phyloP scores from a whole-genome alignment of 1,139 yeast genomes.

The Taiozyma sp. region DNA sequence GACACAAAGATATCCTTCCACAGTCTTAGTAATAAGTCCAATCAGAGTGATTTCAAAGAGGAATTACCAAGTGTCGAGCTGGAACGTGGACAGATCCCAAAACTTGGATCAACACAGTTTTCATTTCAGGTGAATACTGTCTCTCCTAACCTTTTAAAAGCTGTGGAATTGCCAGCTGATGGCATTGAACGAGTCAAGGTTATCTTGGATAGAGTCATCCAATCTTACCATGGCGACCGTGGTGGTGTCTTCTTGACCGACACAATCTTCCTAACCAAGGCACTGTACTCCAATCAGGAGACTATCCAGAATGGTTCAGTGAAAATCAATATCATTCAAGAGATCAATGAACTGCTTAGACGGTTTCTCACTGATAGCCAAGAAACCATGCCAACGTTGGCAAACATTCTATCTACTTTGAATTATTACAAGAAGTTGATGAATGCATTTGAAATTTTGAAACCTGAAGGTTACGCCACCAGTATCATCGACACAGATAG shows the following conservation, averaged over 20 bases:
- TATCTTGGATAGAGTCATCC: conserved; percentile 7
- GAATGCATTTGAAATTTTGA: conserved; percentile 13
- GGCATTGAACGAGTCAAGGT: conserved; percentile 4
- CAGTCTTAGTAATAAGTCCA: neutral
- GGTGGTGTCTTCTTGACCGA: conserved; percentile 7
- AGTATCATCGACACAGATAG: neutral
- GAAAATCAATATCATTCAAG: conserved; percentile 14
- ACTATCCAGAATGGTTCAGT: conserved; percentile 11
- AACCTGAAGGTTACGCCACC: neutral
- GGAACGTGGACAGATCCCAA: neutral
- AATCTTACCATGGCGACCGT: conserved; percentile 8
- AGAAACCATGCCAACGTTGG: neutral
- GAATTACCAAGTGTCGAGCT: neutral
- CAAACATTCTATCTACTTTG: conserved; percentile 2
- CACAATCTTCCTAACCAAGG: conserved; percentile 4
- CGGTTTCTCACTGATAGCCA: conserved; percentile 4
- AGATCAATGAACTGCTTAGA: conserved; percentile 7
- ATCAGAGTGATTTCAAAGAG: neutral
- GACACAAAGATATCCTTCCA: conserved; percentile 1
- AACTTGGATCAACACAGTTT: neutral
- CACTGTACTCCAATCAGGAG: conserved; percentile 6
- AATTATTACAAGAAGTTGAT: conserved; percentile 9
- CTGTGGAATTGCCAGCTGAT: neutral
- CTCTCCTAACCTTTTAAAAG: neutral
- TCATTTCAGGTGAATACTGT: neutral